A percentile compares a stretch with the other conserved stretches of the same genome.
Conservation (phyloP, 768 basidiomycete genomes). For the Sutorius australiensis region DNA sequence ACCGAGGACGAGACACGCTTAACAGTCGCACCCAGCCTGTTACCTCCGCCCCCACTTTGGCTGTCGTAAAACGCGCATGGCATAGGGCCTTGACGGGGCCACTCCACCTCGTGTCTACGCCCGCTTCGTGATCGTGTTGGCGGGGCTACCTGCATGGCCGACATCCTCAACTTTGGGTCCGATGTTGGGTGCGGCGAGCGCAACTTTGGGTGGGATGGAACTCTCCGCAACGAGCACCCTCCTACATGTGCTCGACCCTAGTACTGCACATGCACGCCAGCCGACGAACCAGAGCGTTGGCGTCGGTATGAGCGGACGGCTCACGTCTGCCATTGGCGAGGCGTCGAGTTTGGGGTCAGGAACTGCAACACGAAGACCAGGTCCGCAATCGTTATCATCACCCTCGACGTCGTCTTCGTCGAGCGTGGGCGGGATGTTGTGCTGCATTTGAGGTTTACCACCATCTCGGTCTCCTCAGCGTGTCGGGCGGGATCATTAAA, state of each 20-base stretch:
- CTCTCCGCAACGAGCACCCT: slow-evolving; percentile 16
- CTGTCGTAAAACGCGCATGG: slow-evolving; percentile 24
- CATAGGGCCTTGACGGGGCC: slow-evolving; percentile 26
- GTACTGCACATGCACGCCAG: slow-evolving; percentile 11
- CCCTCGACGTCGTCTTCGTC: slow-evolving; percentile 15
- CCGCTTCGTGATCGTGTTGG: slow-evolving; percentile 21
- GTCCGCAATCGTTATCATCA: slow-evolving; percentile 14
- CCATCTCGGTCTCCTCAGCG: too few relatives aligned
- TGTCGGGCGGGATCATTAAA: too few relatives aligned
- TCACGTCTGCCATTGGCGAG: slow-evolving; percentile 15
- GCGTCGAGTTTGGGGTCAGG: slow-evolving; percentile 11
- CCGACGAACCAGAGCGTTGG: slow-evolving; percentile 7
- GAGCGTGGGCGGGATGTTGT: slow-evolving; percentile 15
- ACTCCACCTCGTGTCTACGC: slow-evolving; percentile 17
- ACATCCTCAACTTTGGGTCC: slow-evolving; percentile 28
- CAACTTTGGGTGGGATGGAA: slow-evolving; percentile 31
- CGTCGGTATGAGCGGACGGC: slow-evolving; percentile 15
- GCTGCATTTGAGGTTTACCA: too few relatives aligned
- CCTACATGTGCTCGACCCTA: slow-evolving; percentile 7
- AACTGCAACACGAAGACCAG: too few relatives aligned
- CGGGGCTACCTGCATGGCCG: slow-evolving; percentile 33
- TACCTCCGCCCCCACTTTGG: not conserved
- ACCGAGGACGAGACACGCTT: slow-evolving; percentile 22
- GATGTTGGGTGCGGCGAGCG: slow-evolving; percentile 32
- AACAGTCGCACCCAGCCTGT: slow-evolving; percentile 12